Evolutionary conservation across 768 basidiomycete species (phyloP).

Genomic region (Trametes cingulata): DNA sequence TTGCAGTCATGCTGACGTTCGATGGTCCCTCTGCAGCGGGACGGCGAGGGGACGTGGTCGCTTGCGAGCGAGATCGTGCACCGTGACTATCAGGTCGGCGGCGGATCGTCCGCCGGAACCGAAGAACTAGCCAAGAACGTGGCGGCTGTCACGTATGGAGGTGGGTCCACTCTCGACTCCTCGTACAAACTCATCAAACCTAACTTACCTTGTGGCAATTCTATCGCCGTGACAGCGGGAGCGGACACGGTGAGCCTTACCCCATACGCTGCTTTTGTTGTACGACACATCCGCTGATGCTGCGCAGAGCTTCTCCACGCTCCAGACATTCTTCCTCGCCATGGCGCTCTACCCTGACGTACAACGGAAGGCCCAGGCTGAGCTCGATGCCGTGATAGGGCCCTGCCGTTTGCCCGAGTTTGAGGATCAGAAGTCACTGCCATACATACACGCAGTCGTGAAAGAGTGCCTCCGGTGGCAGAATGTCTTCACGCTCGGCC

Average conservation of each 20-base stretch:
- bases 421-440: constrained; percentile 9
- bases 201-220: not conserved
- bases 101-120: not conserved
- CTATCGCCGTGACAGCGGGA: constrained; percentile 6
- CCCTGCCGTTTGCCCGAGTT: constrained; percentile 15
- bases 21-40: not conserved
- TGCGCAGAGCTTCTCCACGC: constrained; percentile 5
- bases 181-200: not conserved
- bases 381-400: constrained; percentile 21
- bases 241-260: constrained; percentile 19
- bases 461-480: constrained; percentile 21
- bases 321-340: constrained; percentile 13
- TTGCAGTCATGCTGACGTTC: not conserved
- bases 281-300: not conserved
- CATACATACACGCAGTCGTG: constrained; percentile 21
- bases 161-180: constrained; percentile 1
- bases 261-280: too few relatives aligned
- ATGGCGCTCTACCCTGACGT: constrained; percentile 17
- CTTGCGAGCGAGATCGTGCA: constrained; percentile 3
- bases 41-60: not conserved
- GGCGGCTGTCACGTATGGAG: constrained; percentile 16
- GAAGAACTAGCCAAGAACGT: constrained; percentile 15
- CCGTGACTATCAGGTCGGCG: constrained; percentile 3
- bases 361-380: constrained; percentile 14
- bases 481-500: constrained; percentile 9